Evolutionary conservation across 352 stramenopile genomes (phyloP).

Genomic region (Phytophthora cajani): DNA sequence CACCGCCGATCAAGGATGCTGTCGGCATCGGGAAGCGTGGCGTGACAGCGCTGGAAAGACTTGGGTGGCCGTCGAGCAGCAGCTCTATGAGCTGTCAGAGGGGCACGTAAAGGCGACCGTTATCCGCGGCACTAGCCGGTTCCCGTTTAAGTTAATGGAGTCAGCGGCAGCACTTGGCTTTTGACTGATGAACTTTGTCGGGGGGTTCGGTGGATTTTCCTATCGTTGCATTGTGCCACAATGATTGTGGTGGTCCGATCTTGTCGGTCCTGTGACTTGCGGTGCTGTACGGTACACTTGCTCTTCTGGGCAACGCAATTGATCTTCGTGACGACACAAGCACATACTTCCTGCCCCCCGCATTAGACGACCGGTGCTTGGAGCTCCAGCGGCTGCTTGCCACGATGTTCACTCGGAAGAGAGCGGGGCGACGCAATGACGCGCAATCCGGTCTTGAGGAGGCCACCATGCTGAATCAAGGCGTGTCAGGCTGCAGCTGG

Average conservation of each 20-base stretch:
- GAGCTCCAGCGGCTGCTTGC: neutral
- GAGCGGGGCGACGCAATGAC: neutral
- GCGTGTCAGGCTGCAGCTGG: neutral
- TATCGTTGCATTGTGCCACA: neutral
- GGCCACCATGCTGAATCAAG: neutral
- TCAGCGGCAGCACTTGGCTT: neutral
- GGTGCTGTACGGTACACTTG: neutral
- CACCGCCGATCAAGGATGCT: slow-evolving; percentile 14
- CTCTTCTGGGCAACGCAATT: neutral
- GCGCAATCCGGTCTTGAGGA: neutral
- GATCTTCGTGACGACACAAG: neutral
- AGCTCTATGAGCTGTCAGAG: neutral
- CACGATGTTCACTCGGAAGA: neutral
- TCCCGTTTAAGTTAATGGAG: neutral
- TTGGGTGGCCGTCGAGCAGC: slow-evolving; percentile 3
- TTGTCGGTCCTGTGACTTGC: neutral
- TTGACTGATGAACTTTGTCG: neutral
- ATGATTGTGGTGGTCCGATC: neutral
- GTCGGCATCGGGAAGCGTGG: slow-evolving; percentile 20
- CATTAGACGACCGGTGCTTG: neutral
- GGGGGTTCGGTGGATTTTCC: neutral
- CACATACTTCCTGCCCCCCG: too few species aligned
- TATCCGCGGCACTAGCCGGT: neutral
- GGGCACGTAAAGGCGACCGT: slow-evolving; percentile 1
- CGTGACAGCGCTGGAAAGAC: slow-evolving; percentile 11